Base-by-base conservation (phyloP, 129 eudicot genomes). In the Lactuca saligna region DNA sequence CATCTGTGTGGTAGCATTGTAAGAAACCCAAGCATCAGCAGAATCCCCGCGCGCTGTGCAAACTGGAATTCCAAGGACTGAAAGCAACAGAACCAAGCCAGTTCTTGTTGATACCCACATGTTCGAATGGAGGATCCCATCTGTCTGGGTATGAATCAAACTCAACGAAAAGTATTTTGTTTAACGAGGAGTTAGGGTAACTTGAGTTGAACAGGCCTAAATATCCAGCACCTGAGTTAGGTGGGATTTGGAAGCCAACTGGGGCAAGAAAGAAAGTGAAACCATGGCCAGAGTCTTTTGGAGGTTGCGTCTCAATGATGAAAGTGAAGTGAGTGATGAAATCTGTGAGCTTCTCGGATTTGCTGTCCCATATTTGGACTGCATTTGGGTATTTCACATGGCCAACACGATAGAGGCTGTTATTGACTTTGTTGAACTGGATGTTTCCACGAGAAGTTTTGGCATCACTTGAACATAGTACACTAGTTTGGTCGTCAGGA, bases 251-350 rank as follows among this genome's bases (percentile, higher is more conserved):
- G 66, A 74, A 74, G 51, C 11, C 49, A 7, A 31, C 59, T 7
- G 78, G 78, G 10, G 78, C 78, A 41, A 74, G 66, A 74, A 74
- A 74, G 66, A 74, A 74, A 11, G 65, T 10, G 0, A 74, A 25
- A n/a, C 65, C 78, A 29, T 74, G 66, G 1, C 72, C 66, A 10
- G 32, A 63, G 5, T 6, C 46, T 39, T 39, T 39, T 39, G 1
- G 1, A 0, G 78, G 57, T 32, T 13, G 50, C 13, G 78, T 74
- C 7, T 74, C 65, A 3, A 74, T n/a, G 1, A 46, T 11, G 64
- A 74, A 74, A 11, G 66, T 64, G 72, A 65, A 74, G 17, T 55
- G 78, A 8, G 72, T 74, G 1, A 72, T n/a, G 59, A 65, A 74
- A 44, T 74, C 72, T 5, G 72, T 41, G 29, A 74, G 58, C 1